These are phyloP conservation scores for Beauveria bassiana DNA, from an alignment of 2,329 filamentous ascomycete genomes.

Conservation along the genomic window DNA sequence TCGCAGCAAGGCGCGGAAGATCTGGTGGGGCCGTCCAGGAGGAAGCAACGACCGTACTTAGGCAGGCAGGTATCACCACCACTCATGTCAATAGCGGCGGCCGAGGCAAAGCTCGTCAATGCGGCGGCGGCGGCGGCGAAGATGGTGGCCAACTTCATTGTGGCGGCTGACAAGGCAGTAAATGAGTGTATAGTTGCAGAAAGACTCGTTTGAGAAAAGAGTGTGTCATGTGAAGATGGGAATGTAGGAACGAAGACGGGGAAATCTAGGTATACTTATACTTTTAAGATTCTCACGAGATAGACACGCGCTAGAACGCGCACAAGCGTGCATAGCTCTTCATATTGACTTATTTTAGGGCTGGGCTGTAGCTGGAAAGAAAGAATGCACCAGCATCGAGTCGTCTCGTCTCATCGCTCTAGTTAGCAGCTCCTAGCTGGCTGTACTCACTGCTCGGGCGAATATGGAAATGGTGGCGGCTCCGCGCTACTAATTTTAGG, in stretches of 20 bases:
- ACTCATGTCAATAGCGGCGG: background rate
- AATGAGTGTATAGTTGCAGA: background rate
- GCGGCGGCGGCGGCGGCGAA: background rate
- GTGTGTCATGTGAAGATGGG: background rate
- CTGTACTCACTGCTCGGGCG: background rate
- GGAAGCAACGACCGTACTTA: slow-evolving; percentile 3
- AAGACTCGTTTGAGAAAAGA: background rate
- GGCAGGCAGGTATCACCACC: background rate
- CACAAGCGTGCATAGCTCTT: background rate
- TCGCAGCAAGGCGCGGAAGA: background rate
- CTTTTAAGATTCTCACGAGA: background rate
- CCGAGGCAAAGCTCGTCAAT: background rate
- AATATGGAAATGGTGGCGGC: background rate
- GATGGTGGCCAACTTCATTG: slow-evolving; percentile 1
- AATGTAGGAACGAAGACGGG: background rate
- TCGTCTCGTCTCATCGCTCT: too few species aligned
- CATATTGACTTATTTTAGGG: background rate
- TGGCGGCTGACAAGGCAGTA: background rate
- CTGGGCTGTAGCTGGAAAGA: too few species aligned
- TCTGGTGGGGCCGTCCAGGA: background rate
- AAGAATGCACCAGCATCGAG: too few species aligned
- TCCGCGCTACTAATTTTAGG: background rate
- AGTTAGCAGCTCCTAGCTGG: too few species aligned
- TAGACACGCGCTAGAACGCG: background rate
- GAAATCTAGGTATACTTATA: background rate